Base-by-base conservation (phyloP, 768 basidiomycete genomes). In the Amanita rubescens region DNA sequence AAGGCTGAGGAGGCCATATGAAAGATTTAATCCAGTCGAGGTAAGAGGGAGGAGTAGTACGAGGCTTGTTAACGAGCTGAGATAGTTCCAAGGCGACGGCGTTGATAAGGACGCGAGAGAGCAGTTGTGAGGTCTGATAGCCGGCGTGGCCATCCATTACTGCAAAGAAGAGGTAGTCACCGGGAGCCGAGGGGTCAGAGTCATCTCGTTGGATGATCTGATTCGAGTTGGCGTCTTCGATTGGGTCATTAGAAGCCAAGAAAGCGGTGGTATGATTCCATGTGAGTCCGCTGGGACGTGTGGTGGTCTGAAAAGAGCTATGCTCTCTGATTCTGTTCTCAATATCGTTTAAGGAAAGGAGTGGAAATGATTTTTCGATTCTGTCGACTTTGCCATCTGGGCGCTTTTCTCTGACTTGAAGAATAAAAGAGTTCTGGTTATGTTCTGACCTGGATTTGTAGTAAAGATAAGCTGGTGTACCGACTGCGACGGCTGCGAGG, bases 141-240 rank as follows among this genome's bases (percentile, higher is more conserved):
- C 96, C 96, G 2, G 81, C 74, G 65, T 98, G 96, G 2, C 94
- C 93, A 60, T 94, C 93, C 84, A 95, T 87, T 33, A 95, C 84
- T 1, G 90, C 73, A 62, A 92, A 94, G 68, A 95, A 88, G 39
- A 92, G 73, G 55, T 87, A 77, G 62, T 90, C 89, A 12, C 87
- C 86, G 1, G 79, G 77, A 0, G 73, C 73, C 3, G 78, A 74
- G 9, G 78, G 73, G 58, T 84, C 80, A n/a, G 78, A 70, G 3
- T 70, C 70, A 61, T 88, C 82, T 35, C 84, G 75, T 58, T 78
- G 66, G 46, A 95, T 71, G 57, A 93, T 72, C 53, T 84, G 81
- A 55, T 78, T 76, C 3, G 88, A 80, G 58, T 85, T 79, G 22
- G 92, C 84, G 65, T 99, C 96, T 68, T 99, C 96, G 49, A 96